phyloP scores from a whole-genome alignment of 2,329 filamentous ascomycete species.

The Fusarium incarnatum region DNA sequence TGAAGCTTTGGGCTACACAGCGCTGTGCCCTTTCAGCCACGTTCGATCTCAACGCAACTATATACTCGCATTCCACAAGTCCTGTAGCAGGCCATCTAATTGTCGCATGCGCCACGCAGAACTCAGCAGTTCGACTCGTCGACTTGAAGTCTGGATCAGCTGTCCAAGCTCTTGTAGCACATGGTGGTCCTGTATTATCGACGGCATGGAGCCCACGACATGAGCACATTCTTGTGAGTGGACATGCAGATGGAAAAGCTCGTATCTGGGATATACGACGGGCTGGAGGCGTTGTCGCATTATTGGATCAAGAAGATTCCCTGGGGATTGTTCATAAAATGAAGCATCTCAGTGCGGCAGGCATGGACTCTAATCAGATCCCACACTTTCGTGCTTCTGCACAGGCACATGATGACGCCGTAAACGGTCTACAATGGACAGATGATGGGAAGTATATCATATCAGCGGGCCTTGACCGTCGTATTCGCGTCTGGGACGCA shows the following conservation, averaged over 20 bases:
- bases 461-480: constrained; percentile 84
- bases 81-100: constrained; percentile 78
- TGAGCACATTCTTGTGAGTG: constrained; percentile 84
- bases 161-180: constrained; percentile 77
- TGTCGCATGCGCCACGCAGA: constrained; percentile 88
- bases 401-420: constrained; percentile 81
- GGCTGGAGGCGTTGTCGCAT: constrained; percentile 78
- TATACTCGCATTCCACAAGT: constrained; percentile 84
- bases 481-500: constrained; percentile 89
- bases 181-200: constrained; percentile 74
- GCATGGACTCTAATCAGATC: constrained; percentile 46
- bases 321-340: constrained; percentile 69
- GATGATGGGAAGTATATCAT: constrained; percentile 81
- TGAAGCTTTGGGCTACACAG: constrained; percentile 80
- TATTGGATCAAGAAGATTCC: constrained; percentile 86
- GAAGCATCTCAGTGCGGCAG: constrained; percentile 50
- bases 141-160: constrained; percentile 84
- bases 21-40: constrained; percentile 70
- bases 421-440: constrained; percentile 88
- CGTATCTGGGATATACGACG: constrained; percentile 90
- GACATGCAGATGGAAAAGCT: constrained; percentile 84
- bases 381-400: constrained; percentile 62
- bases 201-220: constrained; percentile 84
- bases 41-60: constrained; percentile 74
- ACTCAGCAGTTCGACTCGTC: constrained; percentile 84